Base-by-base conservation (phyloP, 176 grass and related monocot species). In the Puccinellia tenuiflora region DNA sequence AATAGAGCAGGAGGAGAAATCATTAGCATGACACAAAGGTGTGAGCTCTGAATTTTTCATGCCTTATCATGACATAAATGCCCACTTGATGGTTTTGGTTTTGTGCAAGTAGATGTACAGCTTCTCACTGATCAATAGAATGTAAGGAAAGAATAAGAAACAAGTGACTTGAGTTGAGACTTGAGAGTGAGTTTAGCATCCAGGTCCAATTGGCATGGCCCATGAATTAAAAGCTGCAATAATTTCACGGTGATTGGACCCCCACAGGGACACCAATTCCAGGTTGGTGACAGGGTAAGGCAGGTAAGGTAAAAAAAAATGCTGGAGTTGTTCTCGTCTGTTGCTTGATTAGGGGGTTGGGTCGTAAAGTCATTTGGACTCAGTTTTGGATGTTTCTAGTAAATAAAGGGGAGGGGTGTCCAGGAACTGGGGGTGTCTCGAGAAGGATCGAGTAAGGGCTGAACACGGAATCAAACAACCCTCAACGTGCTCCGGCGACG, bases 11-110 rank as follows among this genome's bases (percentile, higher is more conserved):
- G 55, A 18, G 22, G 73, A 86, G 74, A 53, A 50, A 25, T 82
- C 74, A 83, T 83, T 83, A 73, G 30, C 55, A 63, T 56, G 79
- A 30, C 18, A 48, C 61, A 65, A 72, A 77, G 79, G 57, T 90
- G 65, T 90, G 56, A 31, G 16, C 75, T 20, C 83, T 75, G 82
- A 86, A 60, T 83, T 88, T 84, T 73, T 50, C 33, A 37, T 46
- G 43, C 69, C n/a, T 84, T 78, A 75, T 56, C 43, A 46, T 85
- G 85, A 57, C 85, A 83, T 77, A 81, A 91, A 88, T 91, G 64
- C 45, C 71, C 70, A 71, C 71, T 33, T 68, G 77, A 70, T 72
- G 54, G 71, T 63, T 46, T 64, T 56, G 52, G 78, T 88, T 74
- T 38, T 57, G 35, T 67, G 68, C 78, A 40, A 29, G 68, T 68